Evolutionary conservation across 306 rosid species (phyloP).

Genomic region (Purshia tridentata): DNA sequence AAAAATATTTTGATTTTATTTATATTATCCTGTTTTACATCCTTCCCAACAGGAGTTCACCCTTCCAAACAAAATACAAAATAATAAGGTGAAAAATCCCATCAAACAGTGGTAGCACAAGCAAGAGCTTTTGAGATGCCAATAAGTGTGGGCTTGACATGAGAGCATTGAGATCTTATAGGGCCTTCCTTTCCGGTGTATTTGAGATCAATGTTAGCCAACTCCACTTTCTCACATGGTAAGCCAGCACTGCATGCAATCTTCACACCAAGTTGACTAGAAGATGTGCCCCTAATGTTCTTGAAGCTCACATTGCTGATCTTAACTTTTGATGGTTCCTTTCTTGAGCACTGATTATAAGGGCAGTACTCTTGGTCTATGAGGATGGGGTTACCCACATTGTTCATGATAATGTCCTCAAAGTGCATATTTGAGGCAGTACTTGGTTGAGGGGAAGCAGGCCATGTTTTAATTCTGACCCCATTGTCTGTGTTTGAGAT

Average conservation of each 20-base stretch:
- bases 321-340: conserved; percentile 36
- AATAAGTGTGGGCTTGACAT: conserved; percentile 32
- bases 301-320: conserved; percentile 44
- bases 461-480: too few relatives aligned
- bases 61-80: too few relatives aligned
- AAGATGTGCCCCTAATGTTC: conserved; percentile 39
- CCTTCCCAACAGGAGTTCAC: too few relatives aligned
- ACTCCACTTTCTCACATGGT: conserved; percentile 31
- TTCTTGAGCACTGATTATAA: neutral
- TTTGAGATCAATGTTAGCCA: conserved; percentile 26
- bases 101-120: conserved; percentile 9
- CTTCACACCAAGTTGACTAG: conserved; percentile 23
- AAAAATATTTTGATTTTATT: too few relatives aligned
- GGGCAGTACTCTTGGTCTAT: conserved; percentile 7
- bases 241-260: conserved; percentile 20
- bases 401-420: too few relatives aligned
- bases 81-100: too few relatives aligned
- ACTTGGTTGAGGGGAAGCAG: too few relatives aligned
- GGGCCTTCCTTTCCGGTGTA: conserved; percentile 2
- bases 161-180: conserved; percentile 24
- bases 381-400: too few relatives aligned
- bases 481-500: too few relatives aligned
- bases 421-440: too few relatives aligned
- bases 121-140: neutral
- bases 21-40: too few relatives aligned